These are phyloP conservation scores for Serendipita sp. DNA, from an alignment of 768 basidiomycete genomes.

Conservation along the genomic window DNA sequence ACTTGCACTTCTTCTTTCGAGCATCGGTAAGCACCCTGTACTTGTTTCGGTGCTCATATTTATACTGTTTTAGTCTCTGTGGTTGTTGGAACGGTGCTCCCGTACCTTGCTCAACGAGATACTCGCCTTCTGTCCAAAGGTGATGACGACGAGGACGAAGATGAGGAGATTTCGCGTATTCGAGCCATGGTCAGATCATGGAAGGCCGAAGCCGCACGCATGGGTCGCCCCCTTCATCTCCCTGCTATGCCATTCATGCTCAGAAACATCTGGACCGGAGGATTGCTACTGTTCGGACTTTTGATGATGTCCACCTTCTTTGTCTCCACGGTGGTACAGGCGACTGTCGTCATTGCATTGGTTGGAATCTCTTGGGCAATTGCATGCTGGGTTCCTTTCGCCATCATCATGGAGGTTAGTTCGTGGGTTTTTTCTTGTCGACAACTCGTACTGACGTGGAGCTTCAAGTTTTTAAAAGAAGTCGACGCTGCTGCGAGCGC, in stretches of 20 bases:
- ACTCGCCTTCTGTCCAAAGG: conserved; percentile 51
- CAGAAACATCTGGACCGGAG: conserved; percentile 86
- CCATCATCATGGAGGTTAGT: conserved; percentile 89
- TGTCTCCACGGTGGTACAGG: conserved; percentile 58
- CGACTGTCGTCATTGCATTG: conserved; percentile 63
- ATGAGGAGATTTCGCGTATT: conserved; percentile 55
- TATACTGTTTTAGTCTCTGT: conserved; percentile 50
- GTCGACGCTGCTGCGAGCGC: conserved; percentile 23
- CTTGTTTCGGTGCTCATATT: not conserved
- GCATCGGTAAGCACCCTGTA: conserved; percentile 43
- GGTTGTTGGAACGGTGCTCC: conserved; percentile 61
- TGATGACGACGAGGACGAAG: conserved; percentile 47
- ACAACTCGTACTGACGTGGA: not conserved
- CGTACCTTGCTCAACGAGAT: conserved; percentile 68
- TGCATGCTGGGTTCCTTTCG: conserved; percentile 95
- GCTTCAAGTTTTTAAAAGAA: conserved; percentile 52
- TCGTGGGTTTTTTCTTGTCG: not conserved
- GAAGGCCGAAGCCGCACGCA: conserved; percentile 66
- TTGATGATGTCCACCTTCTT: conserved; percentile 77
- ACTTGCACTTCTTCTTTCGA: conserved; percentile 79
- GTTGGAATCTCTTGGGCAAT: conserved; percentile 94
- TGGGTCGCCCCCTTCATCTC: conserved; percentile 56
- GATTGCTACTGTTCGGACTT: conserved; percentile 60
- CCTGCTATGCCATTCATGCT: conserved; percentile 84
- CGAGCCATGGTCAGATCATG: conserved; percentile 57